Base-by-base conservation (phyloP, 441 rosid genomes). In the Adansonia madagascariensis region DNA sequence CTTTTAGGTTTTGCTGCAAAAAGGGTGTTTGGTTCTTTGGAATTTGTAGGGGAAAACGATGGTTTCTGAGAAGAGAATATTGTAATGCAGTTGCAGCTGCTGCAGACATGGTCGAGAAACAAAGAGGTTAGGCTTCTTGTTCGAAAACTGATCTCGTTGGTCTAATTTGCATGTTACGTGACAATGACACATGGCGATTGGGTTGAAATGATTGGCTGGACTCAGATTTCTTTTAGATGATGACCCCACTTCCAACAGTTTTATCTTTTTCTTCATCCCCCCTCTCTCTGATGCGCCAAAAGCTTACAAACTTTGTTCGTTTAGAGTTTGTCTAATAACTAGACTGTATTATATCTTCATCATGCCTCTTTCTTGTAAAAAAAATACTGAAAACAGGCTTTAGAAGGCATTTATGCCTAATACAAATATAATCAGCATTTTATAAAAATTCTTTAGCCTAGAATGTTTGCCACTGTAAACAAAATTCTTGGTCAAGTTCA, bases 1-100 rank as follows among this genome's bases (percentile, higher is more conserved):
- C 89, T 89, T 80, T 81, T 83, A 41, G 93, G 90, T 77, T 88
- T 91, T 31, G 89, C 79, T 56, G 96, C 55, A 69, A 78, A 77
- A 41, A 18, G 80, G 63, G 81, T 60, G 82, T 73, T 82, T 56
- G 86, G 78, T 64, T 83, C 89, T 41, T 83, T 91, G 62, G 88
- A 73, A 79, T 52, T 77, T 56, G 89, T 67, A 2, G 85, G 47
- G 22, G 89, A 63, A n/a, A 80, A 79, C 41, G 85, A 67, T 7
- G 88, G 89, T 44, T 85, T 85, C 67, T 80, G 84, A 24, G 90
- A 83, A 18, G 92, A 81, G 76, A 86, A n/a, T 89, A 74, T 82
- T 75, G 89, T 0, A 91, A 65, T 31, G 85, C 81, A 20, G 86
- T 64, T 41, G 91, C 84, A 71, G 86, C 53, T 8, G 86, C 22